Percentiles rank a stretch among this genome's conserved stretches.
These are phyloP conservation scores for Coriaria nepalensis DNA, from an alignment of 306 rosid species.

Conservation along the genomic window DNA sequence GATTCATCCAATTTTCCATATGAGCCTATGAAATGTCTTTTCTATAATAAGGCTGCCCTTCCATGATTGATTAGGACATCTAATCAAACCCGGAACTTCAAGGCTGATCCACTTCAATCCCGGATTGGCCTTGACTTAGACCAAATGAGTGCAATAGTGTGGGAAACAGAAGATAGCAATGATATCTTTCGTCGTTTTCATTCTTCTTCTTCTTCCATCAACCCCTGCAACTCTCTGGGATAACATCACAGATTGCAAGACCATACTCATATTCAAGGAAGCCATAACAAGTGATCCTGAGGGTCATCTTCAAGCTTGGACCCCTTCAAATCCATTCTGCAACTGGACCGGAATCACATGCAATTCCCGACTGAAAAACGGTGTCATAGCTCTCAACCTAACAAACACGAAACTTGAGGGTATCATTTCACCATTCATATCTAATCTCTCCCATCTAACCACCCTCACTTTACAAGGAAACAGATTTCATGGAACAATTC, in stretches of 20 bases:
- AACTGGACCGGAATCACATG: constrained; percentile 25
- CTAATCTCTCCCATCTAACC: constrained; percentile 19
- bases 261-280: constrained; percentile 15
- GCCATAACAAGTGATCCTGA: constrained; percentile 9
- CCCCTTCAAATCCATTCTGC: constrained; percentile 18
- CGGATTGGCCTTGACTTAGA: too few relatives aligned
- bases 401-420: constrained; percentile 12
- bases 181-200: neutral
- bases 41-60: too few relatives aligned
- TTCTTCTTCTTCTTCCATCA: constrained; percentile 4
- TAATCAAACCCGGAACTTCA: too few relatives aligned
- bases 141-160: too few relatives aligned
- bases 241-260: constrained; percentile 7
- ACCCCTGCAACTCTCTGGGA: constrained; percentile 8
- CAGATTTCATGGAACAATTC: constrained; percentile 11
- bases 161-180: neutral
- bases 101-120: too few relatives aligned
- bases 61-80: too few relatives aligned
- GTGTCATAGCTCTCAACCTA: constrained; percentile 14
- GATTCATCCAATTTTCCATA: too few relatives aligned
- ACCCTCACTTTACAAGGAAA: constrained; percentile 7
- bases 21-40: too few relatives aligned
- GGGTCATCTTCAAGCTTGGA: constrained; percentile 17
- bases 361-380: constrained; percentile 2
- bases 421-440: constrained; percentile 11